Percentiles rank a stretch among this genome's conserved stretches.
Conservation (phyloP, 139 green algal genomes). For the Coccomyxa sp. region DNA sequence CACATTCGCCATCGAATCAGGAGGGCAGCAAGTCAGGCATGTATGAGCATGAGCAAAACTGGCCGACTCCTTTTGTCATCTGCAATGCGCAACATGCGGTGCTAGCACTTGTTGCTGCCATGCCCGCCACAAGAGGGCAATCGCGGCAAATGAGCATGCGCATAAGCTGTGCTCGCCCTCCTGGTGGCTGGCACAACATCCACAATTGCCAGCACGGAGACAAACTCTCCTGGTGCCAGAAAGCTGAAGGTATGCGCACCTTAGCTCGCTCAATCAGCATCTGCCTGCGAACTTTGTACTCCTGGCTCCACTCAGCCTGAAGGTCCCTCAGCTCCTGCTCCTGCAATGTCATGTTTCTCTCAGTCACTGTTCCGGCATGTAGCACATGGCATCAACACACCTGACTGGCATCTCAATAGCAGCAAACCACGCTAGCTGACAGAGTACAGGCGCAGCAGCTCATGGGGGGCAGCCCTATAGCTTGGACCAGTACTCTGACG, state of each 20-base stretch:
- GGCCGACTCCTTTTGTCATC: not conserved
- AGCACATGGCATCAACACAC: not conserved
- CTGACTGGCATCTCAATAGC: not conserved
- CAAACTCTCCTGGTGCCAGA: not conserved
- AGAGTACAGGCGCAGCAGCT: too few relatives aligned
- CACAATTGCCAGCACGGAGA: not conserved
- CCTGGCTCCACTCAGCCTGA: slow-evolving; percentile 25
- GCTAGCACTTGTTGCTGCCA: too few relatives aligned
- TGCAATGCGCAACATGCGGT: not conserved
- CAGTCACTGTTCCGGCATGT: not conserved
- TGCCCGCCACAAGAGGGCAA: too few relatives aligned
- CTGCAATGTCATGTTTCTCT: slow-evolving; percentile 7
- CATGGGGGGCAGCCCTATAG: too few relatives aligned
- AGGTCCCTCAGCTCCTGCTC: slow-evolving; percentile 33
- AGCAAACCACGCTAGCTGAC: too few relatives aligned
- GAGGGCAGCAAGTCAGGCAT: too few relatives aligned
- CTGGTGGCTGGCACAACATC: too few relatives aligned
- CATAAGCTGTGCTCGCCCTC: too few relatives aligned
- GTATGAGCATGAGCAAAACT: not conserved
- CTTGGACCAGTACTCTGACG: not conserved
- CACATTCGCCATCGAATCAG: too few relatives aligned
- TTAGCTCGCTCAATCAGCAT: slow-evolving; percentile 66
- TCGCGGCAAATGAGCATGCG: too few relatives aligned
- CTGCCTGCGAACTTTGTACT: slow-evolving; percentile 45
- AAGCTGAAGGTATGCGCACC: slow-evolving; percentile 33